Evolutionary conservation across 768 basidiomycete species (phyloP).

Genomic region (Hericium coralloides): DNA sequence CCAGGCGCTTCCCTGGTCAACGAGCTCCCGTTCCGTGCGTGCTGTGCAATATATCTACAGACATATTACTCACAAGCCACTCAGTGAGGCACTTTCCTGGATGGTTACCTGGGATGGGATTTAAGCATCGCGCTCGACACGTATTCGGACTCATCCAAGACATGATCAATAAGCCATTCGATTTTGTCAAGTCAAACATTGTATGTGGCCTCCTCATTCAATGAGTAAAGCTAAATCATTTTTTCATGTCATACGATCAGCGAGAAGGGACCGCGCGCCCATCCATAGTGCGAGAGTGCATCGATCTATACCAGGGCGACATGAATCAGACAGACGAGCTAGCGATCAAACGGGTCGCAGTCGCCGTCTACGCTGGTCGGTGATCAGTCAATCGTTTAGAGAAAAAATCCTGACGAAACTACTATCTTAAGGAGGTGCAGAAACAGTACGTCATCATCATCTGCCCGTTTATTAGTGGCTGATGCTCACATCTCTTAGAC

Average conservation of each 20-base stretch:
- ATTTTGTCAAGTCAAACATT: neutral
- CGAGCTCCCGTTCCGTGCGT: constrained; percentile 22
- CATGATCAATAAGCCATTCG: neutral
- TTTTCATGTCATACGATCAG: neutral
- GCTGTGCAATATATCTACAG: neutral
- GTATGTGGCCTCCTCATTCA: neutral
- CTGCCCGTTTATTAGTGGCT: neutral
- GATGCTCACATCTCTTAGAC: neutral
- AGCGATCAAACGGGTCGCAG: neutral
- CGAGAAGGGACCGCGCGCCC: neutral
- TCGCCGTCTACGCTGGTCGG: neutral
- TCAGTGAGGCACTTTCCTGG: neutral
- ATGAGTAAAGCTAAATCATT: too few relatives aligned
- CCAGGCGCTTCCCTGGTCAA: constrained; percentile 38
- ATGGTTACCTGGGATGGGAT: constrained; percentile 5
- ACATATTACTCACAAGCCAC: constrained; percentile 9
- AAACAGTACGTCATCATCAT: neutral
- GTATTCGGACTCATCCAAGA: neutral
- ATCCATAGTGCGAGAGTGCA: neutral
- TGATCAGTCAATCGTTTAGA: neutral
- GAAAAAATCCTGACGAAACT: neutral
- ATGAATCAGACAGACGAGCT: neutral
- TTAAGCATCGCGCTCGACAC: neutral
- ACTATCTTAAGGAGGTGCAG: neutral
- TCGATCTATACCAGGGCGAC: neutral